phyloP scores from a whole-genome alignment of 2,329 filamentous ascomycete species.

The Sarocladiaceae sp. region DNA sequence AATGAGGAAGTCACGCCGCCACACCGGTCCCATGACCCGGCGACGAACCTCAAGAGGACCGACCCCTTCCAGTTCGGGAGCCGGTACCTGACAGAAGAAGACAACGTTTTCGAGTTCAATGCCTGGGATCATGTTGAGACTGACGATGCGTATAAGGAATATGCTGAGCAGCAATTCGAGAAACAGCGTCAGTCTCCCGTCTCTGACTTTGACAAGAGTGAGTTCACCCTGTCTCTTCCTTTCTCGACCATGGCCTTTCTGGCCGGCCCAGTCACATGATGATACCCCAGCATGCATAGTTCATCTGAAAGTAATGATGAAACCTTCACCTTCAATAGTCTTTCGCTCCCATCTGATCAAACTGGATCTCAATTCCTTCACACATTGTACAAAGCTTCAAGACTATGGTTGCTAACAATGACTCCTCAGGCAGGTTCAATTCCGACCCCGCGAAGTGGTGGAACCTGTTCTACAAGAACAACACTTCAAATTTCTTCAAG shows the following conservation, averaged over 20 bases:
- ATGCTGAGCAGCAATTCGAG: constrained; percentile 75
- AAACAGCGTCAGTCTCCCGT: constrained; percentile 83
- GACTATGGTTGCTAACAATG: constrained; percentile 30
- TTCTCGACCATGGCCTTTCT: neutral
- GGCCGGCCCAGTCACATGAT: constrained; percentile 31
- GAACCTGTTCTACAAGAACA: constrained; percentile 98
- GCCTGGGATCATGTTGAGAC: constrained; percentile 98
- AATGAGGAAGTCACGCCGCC: constrained; percentile 39
- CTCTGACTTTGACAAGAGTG: constrained; percentile 85
- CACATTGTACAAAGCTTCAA: constrained; percentile 7
- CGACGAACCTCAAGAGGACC: constrained; percentile 72
- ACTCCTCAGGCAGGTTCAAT: constrained; percentile 68
- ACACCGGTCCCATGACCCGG: constrained; percentile 65
- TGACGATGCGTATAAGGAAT: constrained; percentile 80
- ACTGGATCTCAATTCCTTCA: constrained; percentile 10
- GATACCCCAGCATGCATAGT: constrained; percentile 59
- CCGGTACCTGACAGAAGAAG: constrained; percentile 72
- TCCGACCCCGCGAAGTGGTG: constrained; percentile 89
- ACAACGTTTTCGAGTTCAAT: constrained; percentile 95
- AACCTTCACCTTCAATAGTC: constrained; percentile 50
- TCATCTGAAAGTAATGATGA: constrained; percentile 64
- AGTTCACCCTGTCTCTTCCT: constrained; percentile 24
- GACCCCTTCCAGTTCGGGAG: constrained; percentile 97
- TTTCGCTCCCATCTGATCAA: constrained; percentile 69
- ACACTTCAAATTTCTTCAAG: constrained; percentile 97